Conservation (phyloP, 148 eudicot species). For the Euryodendron excelsum region DNA sequence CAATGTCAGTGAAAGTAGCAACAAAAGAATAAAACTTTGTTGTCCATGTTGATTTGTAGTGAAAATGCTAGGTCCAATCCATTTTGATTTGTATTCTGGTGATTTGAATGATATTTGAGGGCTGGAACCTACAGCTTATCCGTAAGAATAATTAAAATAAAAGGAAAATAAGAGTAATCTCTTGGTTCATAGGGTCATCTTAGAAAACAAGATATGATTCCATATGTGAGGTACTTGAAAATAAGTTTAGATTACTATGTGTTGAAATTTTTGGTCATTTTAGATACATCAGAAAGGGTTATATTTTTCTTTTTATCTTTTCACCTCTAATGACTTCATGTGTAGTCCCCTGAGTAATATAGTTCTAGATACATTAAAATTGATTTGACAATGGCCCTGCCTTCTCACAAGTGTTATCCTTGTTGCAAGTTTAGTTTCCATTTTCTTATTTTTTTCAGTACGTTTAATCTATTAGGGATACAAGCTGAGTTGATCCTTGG, state of each 20-base stretch:
- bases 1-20: background rate
- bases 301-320: too few relatives aligned
- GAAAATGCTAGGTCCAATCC: background rate
- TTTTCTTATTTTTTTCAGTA: background rate
- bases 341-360: background rate
- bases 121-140: background rate
- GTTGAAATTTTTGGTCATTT: background rate
- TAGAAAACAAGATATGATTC: background rate
- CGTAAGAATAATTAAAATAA: background rate
- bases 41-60: background rate
- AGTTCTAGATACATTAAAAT: background rate
- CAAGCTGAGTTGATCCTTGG: constrained; percentile 95
- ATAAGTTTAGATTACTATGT: background rate
- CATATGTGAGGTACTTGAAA: background rate
- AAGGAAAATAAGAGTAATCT: background rate
- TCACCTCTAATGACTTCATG: background rate
- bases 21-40: background rate
- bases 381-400: background rate
- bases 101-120: background rate
- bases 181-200: background rate
- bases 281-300: background rate
- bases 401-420: background rate
- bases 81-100: background rate
- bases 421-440: background rate
- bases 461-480: constrained; percentile 46